Base-by-base conservation (phyloP, 2,329 filamentous ascomycete species). In the Aspergillus jensenii region DNA sequence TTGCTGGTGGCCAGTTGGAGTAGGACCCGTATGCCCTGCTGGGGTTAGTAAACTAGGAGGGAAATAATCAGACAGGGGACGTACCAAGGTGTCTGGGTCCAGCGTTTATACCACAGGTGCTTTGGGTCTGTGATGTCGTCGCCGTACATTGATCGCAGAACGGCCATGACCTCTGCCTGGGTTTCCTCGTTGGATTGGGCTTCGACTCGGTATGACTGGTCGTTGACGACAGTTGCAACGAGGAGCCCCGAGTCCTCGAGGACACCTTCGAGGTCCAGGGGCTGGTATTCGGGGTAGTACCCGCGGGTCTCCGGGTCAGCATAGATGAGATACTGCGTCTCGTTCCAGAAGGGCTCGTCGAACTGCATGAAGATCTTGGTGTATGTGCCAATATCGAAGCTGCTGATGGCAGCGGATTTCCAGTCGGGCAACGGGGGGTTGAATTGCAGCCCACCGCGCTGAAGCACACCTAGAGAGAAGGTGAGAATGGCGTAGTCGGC, bases 351-450 rank as follows among this genome's bases (percentile, higher is more conserved):
- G 0, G 84, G 82, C 56, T 85, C 76, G 59, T 85, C 75, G 71
- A 90, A 90, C 62, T 89, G 87, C 56, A 88, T 75, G 72, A 90
- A 90, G 59, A 90, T 83, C 68, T 90, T 90, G 50, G 86, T 90
- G 72, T 89, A 90, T 0, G 86, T 89, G 4, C 84, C 87, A 82
- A 90, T 89, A 55, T 80, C 76, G 68, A 89, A 89, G 39, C 81
- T 84, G 3, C 83, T 79, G 52, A 90, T 87, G 0, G 85, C 82
- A 3, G 79, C 79, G 15, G 81, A 75, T 70, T 90, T 90, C 87
- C 87, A 90, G 6, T 72, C 71, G 0, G 87, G 87, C 0, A 90
- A 76, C 6, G 74, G 65, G 0, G 87, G 87, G 7, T 76, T 69
- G 66, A 90, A 90, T 0, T 73, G 71, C 3, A 90, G 80, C 0